phyloP scores from a whole-genome alignment of 805 yeast species.

The Blastobotrys chiropterorum region DNA sequence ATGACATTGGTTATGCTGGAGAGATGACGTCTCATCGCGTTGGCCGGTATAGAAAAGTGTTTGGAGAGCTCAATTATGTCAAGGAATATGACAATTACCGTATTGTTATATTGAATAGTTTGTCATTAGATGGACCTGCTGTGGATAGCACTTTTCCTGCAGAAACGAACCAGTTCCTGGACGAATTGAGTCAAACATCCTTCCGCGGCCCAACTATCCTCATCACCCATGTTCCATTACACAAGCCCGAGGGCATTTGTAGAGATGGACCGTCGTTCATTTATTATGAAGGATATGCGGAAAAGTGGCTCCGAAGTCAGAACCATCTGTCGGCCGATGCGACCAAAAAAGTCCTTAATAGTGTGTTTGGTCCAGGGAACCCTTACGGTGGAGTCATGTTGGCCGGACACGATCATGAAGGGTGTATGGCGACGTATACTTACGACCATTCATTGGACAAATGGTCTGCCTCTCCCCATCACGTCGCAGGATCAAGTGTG shows the following conservation, averaged over 20 bases:
- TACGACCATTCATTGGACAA: slow-evolving; percentile 10
- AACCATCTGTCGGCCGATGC: slow-evolving; percentile 71
- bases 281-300: slow-evolving; percentile 55
- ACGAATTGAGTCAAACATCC: slow-evolving; percentile 42
- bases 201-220: slow-evolving; percentile 77
- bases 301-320: slow-evolving; percentile 55
- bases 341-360: slow-evolving; percentile 59
- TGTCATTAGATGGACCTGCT: slow-evolving; percentile 87
- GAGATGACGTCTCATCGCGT: slow-evolving; percentile 91
- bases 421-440: slow-evolving; percentile 71
- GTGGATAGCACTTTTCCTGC: slow-evolving; percentile 62
- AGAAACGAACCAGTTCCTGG: slow-evolving; percentile 69
- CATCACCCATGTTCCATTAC: slow-evolving; percentile 85
- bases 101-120: slow-evolving; percentile 77
- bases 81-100: slow-evolving; percentile 54
- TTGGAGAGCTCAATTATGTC: slow-evolving; percentile 80
- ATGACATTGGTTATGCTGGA: slow-evolving; percentile 92
- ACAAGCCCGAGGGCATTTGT: slow-evolving; percentile 76
- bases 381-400: slow-evolving; percentile 63
- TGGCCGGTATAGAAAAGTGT: slow-evolving; percentile 64
- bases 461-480: background rate
- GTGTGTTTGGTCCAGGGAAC: slow-evolving; percentile 54
- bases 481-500: slow-evolving; percentile 25
- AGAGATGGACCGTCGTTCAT: slow-evolving; percentile 74
- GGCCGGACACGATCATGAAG: slow-evolving; percentile 96